A percentile compares a stretch with the other conserved stretches of the same genome.
Conservation (phyloP, 805 yeast genomes). For the Saccharomycopsis sp. region DNA sequence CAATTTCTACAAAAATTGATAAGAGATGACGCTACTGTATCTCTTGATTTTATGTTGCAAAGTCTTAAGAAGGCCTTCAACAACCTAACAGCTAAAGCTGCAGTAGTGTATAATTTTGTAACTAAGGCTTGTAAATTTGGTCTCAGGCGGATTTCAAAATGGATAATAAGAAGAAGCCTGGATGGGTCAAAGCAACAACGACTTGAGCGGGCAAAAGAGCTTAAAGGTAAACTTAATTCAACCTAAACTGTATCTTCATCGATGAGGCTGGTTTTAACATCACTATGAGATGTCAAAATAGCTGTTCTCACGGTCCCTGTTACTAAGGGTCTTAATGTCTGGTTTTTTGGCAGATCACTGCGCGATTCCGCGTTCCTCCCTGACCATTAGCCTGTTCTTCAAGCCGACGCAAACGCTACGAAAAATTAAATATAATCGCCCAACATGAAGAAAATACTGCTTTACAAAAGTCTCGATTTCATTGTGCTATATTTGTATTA, state of each 20-base stretch:
- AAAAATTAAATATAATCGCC: too few relatives aligned
- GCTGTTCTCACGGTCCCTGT: too few relatives aligned
- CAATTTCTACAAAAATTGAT: neutral
- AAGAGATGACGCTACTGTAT: neutral
- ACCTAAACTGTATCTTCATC: neutral
- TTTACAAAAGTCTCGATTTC: too few relatives aligned
- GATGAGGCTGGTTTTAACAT: neutral
- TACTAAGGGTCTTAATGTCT: too few relatives aligned
- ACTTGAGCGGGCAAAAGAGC: neutral
- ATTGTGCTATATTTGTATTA: too few relatives aligned
- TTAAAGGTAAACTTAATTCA: neutral
- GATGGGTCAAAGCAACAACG: neutral
- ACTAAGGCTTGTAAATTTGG: neutral
- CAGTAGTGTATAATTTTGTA: neutral
- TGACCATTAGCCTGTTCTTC: too few relatives aligned
- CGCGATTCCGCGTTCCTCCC: too few relatives aligned
- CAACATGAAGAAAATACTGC: too few relatives aligned
- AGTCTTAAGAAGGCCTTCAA: neutral
- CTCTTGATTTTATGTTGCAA: slow-evolving; percentile 1
- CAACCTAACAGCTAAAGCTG: neutral
- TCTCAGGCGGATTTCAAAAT: neutral
- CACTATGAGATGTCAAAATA: neutral
- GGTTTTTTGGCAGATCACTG: too few relatives aligned
- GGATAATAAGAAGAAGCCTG: neutral
- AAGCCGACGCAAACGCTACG: too few relatives aligned